Conservation (phyloP, 805 yeast species). For the Millerago galiae region DNA sequence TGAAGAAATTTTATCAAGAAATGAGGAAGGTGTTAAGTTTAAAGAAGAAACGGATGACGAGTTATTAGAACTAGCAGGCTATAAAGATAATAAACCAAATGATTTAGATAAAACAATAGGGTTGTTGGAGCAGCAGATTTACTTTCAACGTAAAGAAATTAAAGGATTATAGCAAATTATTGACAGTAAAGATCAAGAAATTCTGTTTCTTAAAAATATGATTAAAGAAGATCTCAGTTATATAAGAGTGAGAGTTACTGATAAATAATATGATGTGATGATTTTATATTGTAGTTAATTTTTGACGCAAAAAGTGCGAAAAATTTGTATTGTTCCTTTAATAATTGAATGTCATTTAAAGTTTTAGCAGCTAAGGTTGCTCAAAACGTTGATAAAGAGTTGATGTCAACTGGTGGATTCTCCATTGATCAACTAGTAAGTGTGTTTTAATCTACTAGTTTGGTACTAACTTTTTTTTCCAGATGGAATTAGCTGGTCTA, state of each 20-base stretch:
- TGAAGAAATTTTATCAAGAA: conserved; percentile 10
- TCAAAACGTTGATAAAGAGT: conserved; percentile 71
- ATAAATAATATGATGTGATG: background rate
- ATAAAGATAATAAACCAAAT: conserved; percentile 1
- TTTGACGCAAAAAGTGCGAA: no score
- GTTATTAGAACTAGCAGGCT: conserved; percentile 15
- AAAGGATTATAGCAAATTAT: conserved; percentile 5
- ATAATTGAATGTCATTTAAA: conserved; percentile 22
- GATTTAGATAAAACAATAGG: conserved; percentile 1
- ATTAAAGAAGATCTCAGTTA: conserved; percentile 21
- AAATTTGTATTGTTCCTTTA: background rate
- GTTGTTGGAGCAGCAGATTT: conserved; percentile 9
- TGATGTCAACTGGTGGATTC: conserved; percentile 81
- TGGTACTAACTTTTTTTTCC: conserved; percentile 23
- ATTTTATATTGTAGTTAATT: no score
- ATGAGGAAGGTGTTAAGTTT: background rate
- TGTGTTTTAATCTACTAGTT: conserved; percentile 1
- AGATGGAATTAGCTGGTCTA: conserved; percentile 94
- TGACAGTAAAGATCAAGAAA: conserved; percentile 17
- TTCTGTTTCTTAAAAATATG: conserved; percentile 18
- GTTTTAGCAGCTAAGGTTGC: conserved; percentile 50
- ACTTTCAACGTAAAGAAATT: conserved; percentile 6
- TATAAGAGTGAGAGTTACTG: conserved; percentile 17
- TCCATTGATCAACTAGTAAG: conserved; percentile 68
- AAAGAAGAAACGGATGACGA: conserved; percentile 10